Evolutionary conservation across 2,329 filamentous ascomycete species (phyloP), one percentile per base, ranked within the genome.

Genomic region (Arthrobotrys pseudoclavata): DNA sequence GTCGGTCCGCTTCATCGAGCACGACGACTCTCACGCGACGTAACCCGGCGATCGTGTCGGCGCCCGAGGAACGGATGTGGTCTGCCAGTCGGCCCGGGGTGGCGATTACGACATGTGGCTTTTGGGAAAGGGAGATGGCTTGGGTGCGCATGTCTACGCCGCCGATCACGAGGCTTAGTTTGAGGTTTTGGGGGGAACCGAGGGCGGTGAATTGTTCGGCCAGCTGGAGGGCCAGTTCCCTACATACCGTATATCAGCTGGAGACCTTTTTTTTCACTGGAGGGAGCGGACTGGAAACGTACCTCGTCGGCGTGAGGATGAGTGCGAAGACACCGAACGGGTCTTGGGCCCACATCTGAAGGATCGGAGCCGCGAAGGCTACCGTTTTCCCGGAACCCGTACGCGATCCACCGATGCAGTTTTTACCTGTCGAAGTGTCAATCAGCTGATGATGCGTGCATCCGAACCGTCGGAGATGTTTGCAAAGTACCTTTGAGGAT

Each of bases 381-480:
- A 98, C 91, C 2, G 96, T 99, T 86, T 99, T 99, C 85, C 96
- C 96, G 12, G 95, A 97, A 86, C 96, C 96, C 0, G 96, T 99
- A 79, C 94, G 88, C 82, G 93, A 97, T 42, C 94, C 94, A 82
- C 96, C 96, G 81, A 99, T 97, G 83, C 94, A 97, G 84, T 99
- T 94, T 81, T 92, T 88, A 4, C 96, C 80, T 80, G 34, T 22
- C 10, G 26, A 13, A 22, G 12, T 31, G 13, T 31, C 7, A 18
- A 4, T 18, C 26, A 15, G 24, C 37, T 63, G 50, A 45, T 22
- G 3, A 24, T n/a, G 9, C 6, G 34, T 18, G 4, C 9, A 10
- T 60, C 12, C 15, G 12, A 31, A 15, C 12, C 4, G 40, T 18
- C 2, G n/a, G 31, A 29, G 18, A 9, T 22, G 22, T 18, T 42